Conservation (phyloP, 2,329 filamentous ascomycete genomes). For the Fusarium sp. region DNA sequence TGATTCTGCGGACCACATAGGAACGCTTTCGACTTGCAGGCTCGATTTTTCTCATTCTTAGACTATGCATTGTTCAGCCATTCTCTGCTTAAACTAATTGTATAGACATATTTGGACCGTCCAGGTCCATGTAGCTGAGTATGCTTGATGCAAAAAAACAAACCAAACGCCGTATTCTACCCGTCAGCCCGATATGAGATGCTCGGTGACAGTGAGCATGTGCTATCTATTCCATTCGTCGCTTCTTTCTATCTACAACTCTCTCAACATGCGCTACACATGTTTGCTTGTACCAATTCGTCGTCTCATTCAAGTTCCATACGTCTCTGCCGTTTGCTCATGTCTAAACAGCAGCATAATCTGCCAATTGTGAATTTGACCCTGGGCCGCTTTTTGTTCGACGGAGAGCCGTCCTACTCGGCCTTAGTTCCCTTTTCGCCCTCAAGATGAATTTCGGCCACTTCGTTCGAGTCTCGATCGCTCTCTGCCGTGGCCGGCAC, state of each 20-base stretch:
- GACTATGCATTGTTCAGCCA: conserved; percentile 29
- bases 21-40: no score
- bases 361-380: conserved; percentile 27
- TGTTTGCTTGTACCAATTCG: conserved; percentile 17
- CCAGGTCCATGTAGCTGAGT: conserved; percentile 24
- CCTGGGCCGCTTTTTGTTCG: conserved; percentile 27
- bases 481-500: conserved; percentile 56
- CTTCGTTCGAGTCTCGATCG: conserved; percentile 61
- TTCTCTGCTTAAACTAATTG: conserved; percentile 23
- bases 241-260: conserved; percentile 42
- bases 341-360: conserved; percentile 25
- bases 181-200: conserved; percentile 24
- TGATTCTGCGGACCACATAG: background rate
- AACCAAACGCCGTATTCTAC: conserved; percentile 37
- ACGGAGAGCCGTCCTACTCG: conserved; percentile 40
- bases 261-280: conserved; percentile 36
- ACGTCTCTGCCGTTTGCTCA: conserved; percentile 31
- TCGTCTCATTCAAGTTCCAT: conserved; percentile 33
- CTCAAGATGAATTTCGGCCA: conserved; percentile 66
- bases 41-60: background rate
- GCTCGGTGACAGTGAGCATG: conserved; percentile 18
- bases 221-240: conserved; percentile 37
- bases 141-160: conserved; percentile 35
- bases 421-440: conserved; percentile 54
- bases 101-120: conserved; percentile 21